Conservation (phyloP, 257 asterid genomes). For the Nicotiana noctiflora region DNA sequence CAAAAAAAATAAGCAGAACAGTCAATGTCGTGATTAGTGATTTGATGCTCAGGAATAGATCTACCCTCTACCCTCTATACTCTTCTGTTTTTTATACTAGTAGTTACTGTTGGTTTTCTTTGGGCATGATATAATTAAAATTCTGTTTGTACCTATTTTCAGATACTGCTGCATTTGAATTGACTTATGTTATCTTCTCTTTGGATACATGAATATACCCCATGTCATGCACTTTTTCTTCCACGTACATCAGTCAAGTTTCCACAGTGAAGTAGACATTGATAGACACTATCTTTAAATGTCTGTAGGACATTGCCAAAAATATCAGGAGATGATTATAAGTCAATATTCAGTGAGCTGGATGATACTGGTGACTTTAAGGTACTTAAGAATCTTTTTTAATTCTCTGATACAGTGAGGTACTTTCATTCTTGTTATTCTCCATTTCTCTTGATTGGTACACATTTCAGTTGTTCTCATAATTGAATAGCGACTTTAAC, state of each 20-base stretch:
- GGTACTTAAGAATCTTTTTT: slow-evolving; percentile 40
- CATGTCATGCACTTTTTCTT: not conserved
- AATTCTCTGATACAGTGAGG: not conserved
- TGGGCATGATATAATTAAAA: not conserved
- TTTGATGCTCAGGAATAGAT: not conserved
- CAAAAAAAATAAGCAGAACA: not conserved
- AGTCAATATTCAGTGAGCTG: slow-evolving; percentile 73
- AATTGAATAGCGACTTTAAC: not conserved
- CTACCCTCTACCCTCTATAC: not conserved
- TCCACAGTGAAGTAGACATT: not conserved
- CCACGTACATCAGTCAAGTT: not conserved
- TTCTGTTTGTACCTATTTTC: not conserved
- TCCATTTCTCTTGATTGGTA: not conserved
- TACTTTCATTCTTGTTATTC: not conserved
- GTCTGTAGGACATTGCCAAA: slow-evolving; percentile 75
- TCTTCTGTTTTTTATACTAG: not conserved
- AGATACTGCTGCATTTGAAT: not conserved
- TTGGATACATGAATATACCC: not conserved
- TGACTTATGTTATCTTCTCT: not conserved
- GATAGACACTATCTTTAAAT: not conserved
- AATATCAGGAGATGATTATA: slow-evolving; percentile 89
- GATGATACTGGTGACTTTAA: slow-evolving; percentile 85
- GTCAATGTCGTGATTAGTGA: not conserved
- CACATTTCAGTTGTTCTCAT: not conserved
- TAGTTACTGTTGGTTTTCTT: not conserved